Base-by-base conservation (phyloP, 306 rosid genomes). In the Arachis stenosperma region DNA sequence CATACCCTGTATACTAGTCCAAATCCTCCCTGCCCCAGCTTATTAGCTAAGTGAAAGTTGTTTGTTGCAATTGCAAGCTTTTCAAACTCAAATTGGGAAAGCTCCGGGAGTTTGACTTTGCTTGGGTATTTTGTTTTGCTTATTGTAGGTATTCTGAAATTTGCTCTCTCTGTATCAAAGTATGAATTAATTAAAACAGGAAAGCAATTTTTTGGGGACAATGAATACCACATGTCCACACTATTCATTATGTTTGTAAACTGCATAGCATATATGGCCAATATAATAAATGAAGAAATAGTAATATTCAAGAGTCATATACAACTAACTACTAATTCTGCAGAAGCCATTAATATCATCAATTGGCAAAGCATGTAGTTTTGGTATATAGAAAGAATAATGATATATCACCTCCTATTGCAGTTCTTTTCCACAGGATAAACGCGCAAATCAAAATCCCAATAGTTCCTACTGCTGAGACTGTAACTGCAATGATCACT, bases 21-120 rank as follows among this genome's bases (percentile, higher is more conserved):
- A 37, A 61, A n/a, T 37, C 67, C 66, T n/a, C 67, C 67, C 22
- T 61, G 12, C 48, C 50, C 67, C 8, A 61, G 9, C 43, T 61
- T 61, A 6, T 61, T 61, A 44, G 30, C 2, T 5, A 5, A 1
- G 50, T 40, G 12, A 0, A 61, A 61, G 48, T 61, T n/a, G 48
- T 61, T 61, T 6, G 67, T 61, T 22, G 67, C 67, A 40, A 3
- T 9, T 6, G 30, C 48, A 39, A 61, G 30, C 27, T n/a, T 39
- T 6, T 61, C 29, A 7, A 9, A 7, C 9, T 39, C 48, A 61
- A 61, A 61, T 61, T 11, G 54, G 6, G 6, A 48, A 48, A n/a
- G 30, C 48, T 61, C 67, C 1, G 17, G 47, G 6, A 61, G 47
- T 61, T 61, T 5, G 7, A 37, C 47, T 61, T 47, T 11, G 5